Evolutionary conservation across 2,329 filamentous ascomycete genomes (phyloP), one percentile per base, ranked within the genome.

Genomic region (Nemania sp.): DNA sequence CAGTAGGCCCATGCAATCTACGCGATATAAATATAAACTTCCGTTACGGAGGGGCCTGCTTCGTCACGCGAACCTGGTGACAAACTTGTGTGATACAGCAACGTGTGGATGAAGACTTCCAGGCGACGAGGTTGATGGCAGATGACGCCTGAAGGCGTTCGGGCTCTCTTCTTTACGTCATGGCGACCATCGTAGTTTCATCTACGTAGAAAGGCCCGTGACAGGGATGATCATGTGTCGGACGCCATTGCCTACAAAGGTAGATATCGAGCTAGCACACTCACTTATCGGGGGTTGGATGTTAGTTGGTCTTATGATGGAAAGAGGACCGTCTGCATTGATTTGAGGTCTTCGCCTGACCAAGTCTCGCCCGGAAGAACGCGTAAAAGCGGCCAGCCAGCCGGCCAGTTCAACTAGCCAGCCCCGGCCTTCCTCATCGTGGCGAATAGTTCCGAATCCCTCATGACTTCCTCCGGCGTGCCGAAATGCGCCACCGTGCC

Each of bases 391-490:
- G n/a, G n/a, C n/a, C n/a, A n/a, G n/a, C n/a, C n/a, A n/a, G n/a
- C 11, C 2, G 18, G n/a, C 6, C 2, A 7, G 12, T 21, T 53
- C 29, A 54, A 39, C 29, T 18, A 45, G 17, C n/a, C 25, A 7
- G 25, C 25, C 25, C n/a, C 25, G 25, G 25, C 25, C 25, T 42
- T 47, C 12, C 34, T 50, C 17, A 64, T 34, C 7, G 62, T 59
- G 12, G 62, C 59, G 25, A 62, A 64, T 17, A 64, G 53, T 35
- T 64, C 62, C n/a, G 62, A 59, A 17, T 59, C 51, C 29, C 48
- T 50, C n/a, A 62, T 2, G 15, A 64, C 53, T 39, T 65, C 58
- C 1, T 18, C 17, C 12, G 63, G 63, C 5, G 57, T 59, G 1
- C 61, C 63, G 21, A 59, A 53, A 21, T 62, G 47, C 7, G 29